Percentiles rank a stretch among this genome's conserved stretches.
These are phyloP conservation scores for Mrakia blollopis DNA, from an alignment of 768 basidiomycete genomes.

Conservation along the genomic window DNA sequence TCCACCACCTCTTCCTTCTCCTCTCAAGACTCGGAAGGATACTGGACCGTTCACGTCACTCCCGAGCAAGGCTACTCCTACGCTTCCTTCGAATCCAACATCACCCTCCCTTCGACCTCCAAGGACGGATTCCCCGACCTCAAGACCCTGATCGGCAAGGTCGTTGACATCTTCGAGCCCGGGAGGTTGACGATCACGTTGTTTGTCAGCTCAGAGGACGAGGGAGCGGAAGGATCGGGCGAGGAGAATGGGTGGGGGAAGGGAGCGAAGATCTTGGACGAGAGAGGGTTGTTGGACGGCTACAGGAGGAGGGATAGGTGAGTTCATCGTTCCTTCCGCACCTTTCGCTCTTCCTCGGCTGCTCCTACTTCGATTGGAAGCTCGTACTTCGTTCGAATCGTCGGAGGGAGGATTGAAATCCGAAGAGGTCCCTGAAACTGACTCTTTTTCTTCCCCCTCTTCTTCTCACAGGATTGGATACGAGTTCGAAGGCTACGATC, in stretches of 20 bases:
- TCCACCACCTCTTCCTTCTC: constrained; percentile 1
- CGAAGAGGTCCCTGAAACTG: neutral
- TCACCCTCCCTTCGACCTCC: constrained; percentile 55
- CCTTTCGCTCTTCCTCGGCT: neutral
- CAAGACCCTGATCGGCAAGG: constrained; percentile 72
- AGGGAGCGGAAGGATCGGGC: constrained; percentile 45
- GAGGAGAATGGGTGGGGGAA: constrained; percentile 31
- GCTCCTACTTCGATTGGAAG: too few relatives aligned
- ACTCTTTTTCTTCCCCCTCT: neutral
- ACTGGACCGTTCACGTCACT: constrained; percentile 97
- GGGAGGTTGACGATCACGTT: constrained; percentile 77
- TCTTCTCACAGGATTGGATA: constrained; percentile 64
- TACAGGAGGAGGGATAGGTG: constrained; percentile 85
- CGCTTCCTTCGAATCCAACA: constrained; percentile 97
- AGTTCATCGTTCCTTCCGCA: neutral
- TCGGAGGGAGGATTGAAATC: too few relatives aligned
- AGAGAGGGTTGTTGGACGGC: constrained; percentile 60
- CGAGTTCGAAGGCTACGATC: constrained; percentile 87
- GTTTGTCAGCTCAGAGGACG: constrained; percentile 60
- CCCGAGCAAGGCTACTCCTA: constrained; percentile 98
- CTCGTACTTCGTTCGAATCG: too few relatives aligned
- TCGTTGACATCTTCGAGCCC: constrained; percentile 89
- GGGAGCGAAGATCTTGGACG: constrained; percentile 39
- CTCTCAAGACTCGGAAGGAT: constrained; percentile 61
- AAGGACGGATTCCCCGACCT: constrained; percentile 56